Evolutionary conservation across 108 stramenopile genomes (phyloP), one percentile per base, ranked within the genome.

Genomic region (Aurantiochytrium sp.): DNA sequence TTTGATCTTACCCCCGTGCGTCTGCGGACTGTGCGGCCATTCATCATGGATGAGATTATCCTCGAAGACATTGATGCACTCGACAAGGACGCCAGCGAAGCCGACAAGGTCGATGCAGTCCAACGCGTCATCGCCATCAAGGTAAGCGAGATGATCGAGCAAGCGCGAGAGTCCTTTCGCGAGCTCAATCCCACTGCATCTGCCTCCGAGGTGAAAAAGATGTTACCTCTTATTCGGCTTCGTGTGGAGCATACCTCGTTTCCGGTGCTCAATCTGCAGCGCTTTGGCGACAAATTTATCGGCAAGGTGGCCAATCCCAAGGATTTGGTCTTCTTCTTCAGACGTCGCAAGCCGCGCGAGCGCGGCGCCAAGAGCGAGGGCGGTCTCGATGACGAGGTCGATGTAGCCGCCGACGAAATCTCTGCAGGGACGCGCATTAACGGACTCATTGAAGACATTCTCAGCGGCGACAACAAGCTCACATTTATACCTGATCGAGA

Each of bases 161-260:
- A 92, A 29, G 96, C 91, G 23, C 83, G 59, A 28, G 91, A 93
- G 60, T 90, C 93, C 53, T 87, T 55, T n/a, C 44, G 87, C 43
- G 93, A 93, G 47, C 58, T 92, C n/a, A 72, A 93, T 35, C 57
- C 88, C 28, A 90, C 90, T 5, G 94, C 94, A 8, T 23, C 89
- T 35, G 72, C 90, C 25, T 59, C 55, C 44, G 91, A 93, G 42
- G 89, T 47, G 42, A 45, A 97, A 58, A 92, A 94, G 60, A 94
- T 94, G 88, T 96, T 95, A 0, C 76, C 76, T 6, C 91, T 99
- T 53, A 96, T 98, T 29, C 96, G 99, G 25, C 92, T 99, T 18
- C 94, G 93, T 60, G 98, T 99, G 28, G 99, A 99, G 88, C 97
- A 98, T 89, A 91, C 97, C 44, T 97, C 97, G 21, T 98, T 98